Percentiles rank a stretch among this genome's conserved stretches.
Conservation (phyloP, 176 grass and related monocot species). For the Triticum monococcum region DNA sequence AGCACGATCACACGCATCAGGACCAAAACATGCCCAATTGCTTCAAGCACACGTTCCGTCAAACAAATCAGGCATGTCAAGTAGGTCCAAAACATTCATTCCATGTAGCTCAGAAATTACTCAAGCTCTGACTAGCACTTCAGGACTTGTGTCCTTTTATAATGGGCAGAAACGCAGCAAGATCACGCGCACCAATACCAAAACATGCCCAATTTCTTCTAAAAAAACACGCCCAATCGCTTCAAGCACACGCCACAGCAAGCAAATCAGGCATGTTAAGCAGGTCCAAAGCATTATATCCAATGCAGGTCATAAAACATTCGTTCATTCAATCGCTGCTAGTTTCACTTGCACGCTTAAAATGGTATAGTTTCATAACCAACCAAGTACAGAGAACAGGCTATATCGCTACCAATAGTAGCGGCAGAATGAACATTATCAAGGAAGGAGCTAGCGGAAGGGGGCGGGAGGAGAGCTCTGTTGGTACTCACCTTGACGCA, state of each 20-base stretch:
- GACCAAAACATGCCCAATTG: background rate
- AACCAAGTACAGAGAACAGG: background rate
- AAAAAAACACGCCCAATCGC: background rate
- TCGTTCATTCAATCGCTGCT: background rate
- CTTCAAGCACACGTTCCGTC: background rate
- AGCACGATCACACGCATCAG: background rate
- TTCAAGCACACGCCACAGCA: background rate
- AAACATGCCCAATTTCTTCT: slow-evolving; percentile 8
- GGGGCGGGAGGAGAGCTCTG: background rate
- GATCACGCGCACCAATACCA: background rate
- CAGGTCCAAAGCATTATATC: background rate
- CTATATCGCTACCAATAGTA: background rate
- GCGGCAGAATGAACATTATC: background rate
- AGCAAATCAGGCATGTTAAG: background rate
- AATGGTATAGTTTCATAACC: background rate
- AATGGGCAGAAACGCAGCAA: background rate
- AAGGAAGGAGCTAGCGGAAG: background rate
- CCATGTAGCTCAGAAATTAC: background rate
- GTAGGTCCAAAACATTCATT: background rate
- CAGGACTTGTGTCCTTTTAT: background rate
- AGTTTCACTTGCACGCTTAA: background rate
- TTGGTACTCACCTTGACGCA: slow-evolving; percentile 69
- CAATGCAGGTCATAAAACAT: background rate
- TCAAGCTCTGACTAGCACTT: background rate
- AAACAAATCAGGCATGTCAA: background rate